phyloP scores from a whole-genome alignment of 805 yeast genomes.

The Candida tibetensis region DNA sequence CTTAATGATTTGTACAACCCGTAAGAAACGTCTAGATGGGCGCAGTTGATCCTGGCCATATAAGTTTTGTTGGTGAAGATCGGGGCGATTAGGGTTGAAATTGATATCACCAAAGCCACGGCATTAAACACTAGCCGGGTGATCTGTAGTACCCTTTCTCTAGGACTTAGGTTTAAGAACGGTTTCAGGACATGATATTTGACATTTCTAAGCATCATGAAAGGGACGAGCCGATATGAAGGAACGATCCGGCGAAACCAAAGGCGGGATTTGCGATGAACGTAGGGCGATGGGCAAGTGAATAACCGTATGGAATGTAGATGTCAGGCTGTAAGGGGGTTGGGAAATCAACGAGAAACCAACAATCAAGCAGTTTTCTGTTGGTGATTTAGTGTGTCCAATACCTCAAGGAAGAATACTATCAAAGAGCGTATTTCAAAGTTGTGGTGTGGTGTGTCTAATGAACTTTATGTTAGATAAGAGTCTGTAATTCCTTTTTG shows the following conservation, averaged over 20 bases:
- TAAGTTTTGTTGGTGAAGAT: slow-evolving; percentile 14
- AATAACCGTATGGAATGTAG: no score
- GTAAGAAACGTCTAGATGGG: slow-evolving; percentile 49
- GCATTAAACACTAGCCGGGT: slow-evolving; percentile 22
- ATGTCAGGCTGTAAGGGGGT: no score
- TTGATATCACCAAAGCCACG: slow-evolving; percentile 15
- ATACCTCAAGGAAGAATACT: no score
- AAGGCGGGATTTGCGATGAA: no score
- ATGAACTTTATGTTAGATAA: no score
- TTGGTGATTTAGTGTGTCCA: no score
- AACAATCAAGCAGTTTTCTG: no score
- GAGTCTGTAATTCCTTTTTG: no score
- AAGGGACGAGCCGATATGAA: background rate
- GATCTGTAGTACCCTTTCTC: slow-evolving; percentile 24
- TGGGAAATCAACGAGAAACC: no score
- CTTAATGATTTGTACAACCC: slow-evolving; percentile 51
- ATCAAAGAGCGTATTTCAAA: no score
- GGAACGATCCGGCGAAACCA: background rate
- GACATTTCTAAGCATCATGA: background rate
- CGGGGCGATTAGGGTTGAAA: slow-evolving; percentile 28
- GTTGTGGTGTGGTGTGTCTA: no score
- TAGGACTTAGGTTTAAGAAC: slow-evolving; percentile 23
- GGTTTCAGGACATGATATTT: slow-evolving; percentile 9
- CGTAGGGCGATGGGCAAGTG: no score
- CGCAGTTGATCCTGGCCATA: slow-evolving; percentile 45